A percentile compares a stretch with the other conserved stretches of the same genome.
These are phyloP conservation scores for Conringia planisiliqua DNA, from an alignment of 345 rosid species.

Conservation along the genomic window DNA sequence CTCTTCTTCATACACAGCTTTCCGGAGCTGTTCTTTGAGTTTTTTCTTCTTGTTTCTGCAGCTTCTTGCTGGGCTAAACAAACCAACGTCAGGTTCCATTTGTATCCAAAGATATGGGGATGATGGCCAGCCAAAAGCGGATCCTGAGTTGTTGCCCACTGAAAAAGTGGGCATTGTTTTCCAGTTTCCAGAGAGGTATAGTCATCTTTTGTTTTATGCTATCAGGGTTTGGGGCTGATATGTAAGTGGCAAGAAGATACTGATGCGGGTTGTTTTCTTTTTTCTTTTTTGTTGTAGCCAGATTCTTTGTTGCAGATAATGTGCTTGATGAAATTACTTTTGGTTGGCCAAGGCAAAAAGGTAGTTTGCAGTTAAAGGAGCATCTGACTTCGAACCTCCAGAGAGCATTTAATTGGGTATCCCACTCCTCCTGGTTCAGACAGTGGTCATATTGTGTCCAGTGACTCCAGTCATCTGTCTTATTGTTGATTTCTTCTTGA, in stretches of 20 bases:
- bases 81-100: conserved; percentile 87
- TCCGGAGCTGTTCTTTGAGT: background rate
- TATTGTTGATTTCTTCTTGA: conserved; percentile 8
- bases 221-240: conserved; percentile 3
- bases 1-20: background rate
- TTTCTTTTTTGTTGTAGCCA: conserved; percentile 11
- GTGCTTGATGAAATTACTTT: conserved; percentile 81
- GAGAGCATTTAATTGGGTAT: conserved; percentile 83
- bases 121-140: conserved; percentile 48
- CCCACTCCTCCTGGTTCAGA: conserved; percentile 11
- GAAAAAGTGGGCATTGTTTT: conserved; percentile 90
- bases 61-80: conserved; percentile 90
- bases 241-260: background rate
- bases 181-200: conserved; percentile 94
- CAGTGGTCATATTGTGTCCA: conserved; percentile 8
- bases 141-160: conserved; percentile 47
- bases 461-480: background rate
- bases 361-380: conserved; percentile 57
- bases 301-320: conserved; percentile 86
- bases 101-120: conserved; percentile 58
- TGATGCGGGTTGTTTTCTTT: too few species aligned
- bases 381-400: conserved; percentile 67
- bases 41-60: conserved; percentile 17
- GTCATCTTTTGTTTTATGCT: background rate
- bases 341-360: conserved; percentile 92